Conservation (phyloP, 768 basidiomycete species). For the Leccinum longicurvipes region DNA sequence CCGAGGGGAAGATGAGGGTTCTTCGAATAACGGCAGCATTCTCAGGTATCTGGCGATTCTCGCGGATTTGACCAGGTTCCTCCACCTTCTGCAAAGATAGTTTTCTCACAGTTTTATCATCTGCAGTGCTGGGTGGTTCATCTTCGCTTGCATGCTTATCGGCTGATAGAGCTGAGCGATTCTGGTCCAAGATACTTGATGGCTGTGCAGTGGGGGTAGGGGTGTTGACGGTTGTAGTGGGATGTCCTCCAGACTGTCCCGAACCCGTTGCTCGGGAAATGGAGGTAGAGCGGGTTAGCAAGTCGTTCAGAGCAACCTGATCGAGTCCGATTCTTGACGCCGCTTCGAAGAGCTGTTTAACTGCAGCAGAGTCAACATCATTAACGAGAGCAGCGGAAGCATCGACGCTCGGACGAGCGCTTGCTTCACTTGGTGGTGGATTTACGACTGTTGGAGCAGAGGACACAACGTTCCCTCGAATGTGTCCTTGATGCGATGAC, state of each 20-base stretch:
- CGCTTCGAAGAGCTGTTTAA: constrained; percentile 74
- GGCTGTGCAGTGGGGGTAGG: constrained; percentile 22
- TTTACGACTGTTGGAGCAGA: constrained; percentile 12
- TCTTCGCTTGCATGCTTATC: constrained; percentile 30
- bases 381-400: constrained; percentile 21
- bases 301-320: constrained; percentile 63
- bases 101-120: constrained; percentile 30
- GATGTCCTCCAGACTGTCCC: constrained; percentile 30
- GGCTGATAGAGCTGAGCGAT: constrained; percentile 14
- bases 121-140: constrained; percentile 29
- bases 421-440: constrained; percentile 14
- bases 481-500: constrained; percentile 30
- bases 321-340: constrained; percentile 74
- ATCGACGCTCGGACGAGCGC: constrained; percentile 23
- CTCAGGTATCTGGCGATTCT: constrained; percentile 35
- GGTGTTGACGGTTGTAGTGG: constrained; percentile 8
- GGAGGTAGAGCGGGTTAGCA: constrained; percentile 70
- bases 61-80: constrained; percentile 25
- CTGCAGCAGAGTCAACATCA: constrained; percentile 46
- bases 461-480: constrained; percentile 31
- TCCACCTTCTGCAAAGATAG: constrained; percentile 20
- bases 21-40: constrained; percentile 60
- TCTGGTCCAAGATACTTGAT: constrained; percentile 10
- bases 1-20: constrained; percentile 77
- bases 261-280: constrained; percentile 52